Evolutionary conservation across 176 grass and related monocot genomes (phyloP).

Genomic region (Lolium perenne): DNA sequence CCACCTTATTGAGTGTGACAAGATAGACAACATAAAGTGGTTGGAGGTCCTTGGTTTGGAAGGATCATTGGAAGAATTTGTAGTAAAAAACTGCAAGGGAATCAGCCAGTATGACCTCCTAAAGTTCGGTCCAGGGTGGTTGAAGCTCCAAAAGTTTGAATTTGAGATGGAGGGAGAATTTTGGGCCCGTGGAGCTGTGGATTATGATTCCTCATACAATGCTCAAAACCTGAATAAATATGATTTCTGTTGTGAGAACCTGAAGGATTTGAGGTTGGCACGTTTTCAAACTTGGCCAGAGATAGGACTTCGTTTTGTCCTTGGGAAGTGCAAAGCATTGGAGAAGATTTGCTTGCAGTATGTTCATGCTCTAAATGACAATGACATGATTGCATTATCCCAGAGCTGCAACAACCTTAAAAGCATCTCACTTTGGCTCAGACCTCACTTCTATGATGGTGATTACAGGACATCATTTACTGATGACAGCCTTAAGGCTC

Average conservation of each 20-base stretch:
- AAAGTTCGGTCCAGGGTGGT: slow-evolving; percentile 6
- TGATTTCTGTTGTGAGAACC: not conserved
- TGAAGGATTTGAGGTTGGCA: not conserved
- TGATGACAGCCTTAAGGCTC: not conserved
- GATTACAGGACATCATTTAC: not conserved
- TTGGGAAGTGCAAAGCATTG: not conserved
- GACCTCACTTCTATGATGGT: not conserved
- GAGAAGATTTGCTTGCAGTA: not conserved
- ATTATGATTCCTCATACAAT: not conserved
- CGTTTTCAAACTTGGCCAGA: not conserved
- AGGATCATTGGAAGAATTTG: not conserved
- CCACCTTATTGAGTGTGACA: not conserved
- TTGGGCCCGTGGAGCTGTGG: not conserved
- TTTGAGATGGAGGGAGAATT: not conserved
- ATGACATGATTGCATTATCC: not conserved
- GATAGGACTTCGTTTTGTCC: not conserved
- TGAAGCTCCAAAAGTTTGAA: slow-evolving; percentile 18
- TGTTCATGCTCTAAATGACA: not conserved
- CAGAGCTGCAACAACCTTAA: slow-evolving; percentile 13
- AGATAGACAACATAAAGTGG: not conserved
- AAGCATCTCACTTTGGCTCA: not conserved
- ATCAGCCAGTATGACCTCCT: slow-evolving; percentile 13
- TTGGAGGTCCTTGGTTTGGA: not conserved
- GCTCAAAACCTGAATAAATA: not conserved
- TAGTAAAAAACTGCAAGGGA: not conserved